phyloP scores from a whole-genome alignment of 352 stramenopile genomes.

The Globisporangium cystogenes region DNA sequence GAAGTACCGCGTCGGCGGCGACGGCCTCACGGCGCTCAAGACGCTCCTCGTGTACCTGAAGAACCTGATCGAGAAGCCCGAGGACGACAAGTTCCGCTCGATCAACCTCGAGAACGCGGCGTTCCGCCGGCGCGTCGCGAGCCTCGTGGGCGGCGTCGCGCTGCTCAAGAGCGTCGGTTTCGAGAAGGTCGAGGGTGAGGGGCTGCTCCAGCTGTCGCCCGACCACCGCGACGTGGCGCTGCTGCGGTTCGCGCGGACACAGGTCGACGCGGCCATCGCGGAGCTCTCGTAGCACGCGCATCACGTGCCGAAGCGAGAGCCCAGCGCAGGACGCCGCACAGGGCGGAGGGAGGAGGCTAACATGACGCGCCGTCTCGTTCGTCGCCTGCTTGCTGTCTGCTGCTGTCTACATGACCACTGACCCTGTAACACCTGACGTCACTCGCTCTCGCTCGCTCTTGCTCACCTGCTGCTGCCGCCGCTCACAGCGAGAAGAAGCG shows the following conservation, averaged over 20 bases:
- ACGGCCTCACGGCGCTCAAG: conserved; percentile 77
- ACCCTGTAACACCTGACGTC: neutral
- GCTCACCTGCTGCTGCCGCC: neutral
- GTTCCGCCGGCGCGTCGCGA: conserved; percentile 87
- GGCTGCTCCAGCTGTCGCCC: conserved; percentile 53
- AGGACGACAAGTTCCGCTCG: conserved; percentile 87
- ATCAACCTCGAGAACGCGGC: conserved; percentile 90
- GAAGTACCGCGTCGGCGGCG: conserved; percentile 79
- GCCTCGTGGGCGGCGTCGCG: conserved; percentile 74
- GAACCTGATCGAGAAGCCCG: conserved; percentile 84
- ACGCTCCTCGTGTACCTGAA: conserved; percentile 86
- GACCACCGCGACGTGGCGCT: conserved; percentile 58
- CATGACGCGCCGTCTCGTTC: neutral
- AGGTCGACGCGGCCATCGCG: conserved; percentile 53
- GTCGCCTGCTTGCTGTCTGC: neutral
- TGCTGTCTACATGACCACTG: conserved; percentile 1
- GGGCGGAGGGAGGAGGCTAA: neutral
- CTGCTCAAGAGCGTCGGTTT: conserved; percentile 89
- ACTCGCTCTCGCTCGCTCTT: too few relatives aligned
- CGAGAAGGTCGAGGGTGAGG: conserved; percentile 73
- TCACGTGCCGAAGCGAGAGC: neutral
- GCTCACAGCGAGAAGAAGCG: conserved; percentile 67
- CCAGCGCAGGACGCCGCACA: too few relatives aligned
- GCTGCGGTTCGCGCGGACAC: conserved; percentile 50
- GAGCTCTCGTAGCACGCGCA: conserved; percentile 36